Base-by-base conservation (phyloP, 2,329 filamentous ascomycete genomes). In the Sporothrix phasma region DNA sequence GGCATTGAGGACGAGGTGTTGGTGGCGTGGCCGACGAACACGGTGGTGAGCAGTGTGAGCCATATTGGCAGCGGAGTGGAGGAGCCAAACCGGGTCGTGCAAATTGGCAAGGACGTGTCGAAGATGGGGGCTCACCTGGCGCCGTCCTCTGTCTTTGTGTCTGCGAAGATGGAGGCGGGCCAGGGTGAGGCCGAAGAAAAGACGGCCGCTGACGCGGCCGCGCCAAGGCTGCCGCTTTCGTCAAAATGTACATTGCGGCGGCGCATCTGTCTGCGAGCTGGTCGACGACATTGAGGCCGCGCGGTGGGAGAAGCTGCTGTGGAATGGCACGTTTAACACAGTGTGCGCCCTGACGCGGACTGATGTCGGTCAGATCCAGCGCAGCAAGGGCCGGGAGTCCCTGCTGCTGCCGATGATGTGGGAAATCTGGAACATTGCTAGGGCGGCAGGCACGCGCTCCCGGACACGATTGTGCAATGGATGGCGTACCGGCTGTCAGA, bases 341-440 rank as follows among this genome's bases (percentile, higher is more conserved):
- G 63, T 67, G 37, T 68, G 68, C 54, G 68, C 68, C 3, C 47
- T 69, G 53, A 67, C 65, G 24, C 66, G 63, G 5, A 47, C 61
- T 8, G 64, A 68, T 43, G 68, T 67, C 13, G 66, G 64, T 41
- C n/a, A 66, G 61, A 61, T 69, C 22, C 66, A 68, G 64, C 68
- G 66, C 63, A 66, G 66, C 67, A 26, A 56, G 15, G 66, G 63
- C 31, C 67, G 66, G 58, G 66, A 66, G 63, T 26, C 64, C 13
- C 70, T 74, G 61, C 63, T 74, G 43, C 61, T 70, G 63, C 71
- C 72, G 47, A 71, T 73, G 39, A 75, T 75, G 73, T 51, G 70
- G 61, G 74, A 75, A 69, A 70, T 75, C 15, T 71, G 71, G 22
- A 62, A 66, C 11, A 68, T 73, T n/a, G 74, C 74, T 11, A 67